Conservation (phyloP, 163 green algal species). For the Trebouxia gelatinosa region DNA sequence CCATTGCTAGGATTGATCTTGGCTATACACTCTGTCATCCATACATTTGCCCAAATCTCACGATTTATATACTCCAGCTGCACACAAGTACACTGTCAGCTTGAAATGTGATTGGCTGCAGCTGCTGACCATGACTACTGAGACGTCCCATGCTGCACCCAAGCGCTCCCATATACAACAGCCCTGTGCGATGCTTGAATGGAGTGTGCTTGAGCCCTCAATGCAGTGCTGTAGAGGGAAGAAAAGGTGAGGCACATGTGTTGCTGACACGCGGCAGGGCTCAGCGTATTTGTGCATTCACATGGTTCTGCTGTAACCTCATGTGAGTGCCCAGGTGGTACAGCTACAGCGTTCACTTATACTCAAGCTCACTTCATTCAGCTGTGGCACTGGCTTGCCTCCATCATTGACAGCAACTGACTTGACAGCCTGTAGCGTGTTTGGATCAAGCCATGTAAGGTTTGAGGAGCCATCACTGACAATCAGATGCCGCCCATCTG, state of each 20-base stretch:
- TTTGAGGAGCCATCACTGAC: slow-evolving; percentile 48
- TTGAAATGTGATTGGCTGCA: neutral
- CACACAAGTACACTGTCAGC: neutral
- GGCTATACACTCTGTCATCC: slow-evolving; percentile 84
- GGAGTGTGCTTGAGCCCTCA: no score
- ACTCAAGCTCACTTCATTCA: slow-evolving; percentile 11
- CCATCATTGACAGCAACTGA: slow-evolving; percentile 58
- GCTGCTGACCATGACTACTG: no score
- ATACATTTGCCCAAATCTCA: slow-evolving; percentile 86
- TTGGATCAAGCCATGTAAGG: slow-evolving; percentile 62
- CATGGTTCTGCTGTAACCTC: no score
- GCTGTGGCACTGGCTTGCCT: neutral
- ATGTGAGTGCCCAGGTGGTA: no score
- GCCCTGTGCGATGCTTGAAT: slow-evolving; percentile 12
- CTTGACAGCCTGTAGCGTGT: slow-evolving; percentile 38
- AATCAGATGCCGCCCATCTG: slow-evolving; percentile 57
- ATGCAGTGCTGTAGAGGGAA: no score
- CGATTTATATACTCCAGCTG: slow-evolving; percentile 83
- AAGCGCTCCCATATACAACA: neutral
- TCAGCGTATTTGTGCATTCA: no score
- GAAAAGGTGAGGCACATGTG: no score
- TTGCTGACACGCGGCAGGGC: no score
- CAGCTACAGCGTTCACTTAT: no score
- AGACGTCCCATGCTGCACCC: no score
- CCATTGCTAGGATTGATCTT: slow-evolving; percentile 66